Evolutionary conservation across 495 filamentous ascomycete genomes (phyloP), one percentile per base, ranked within the genome.

Genomic region (Lasiosphaeria miniovina): DNA sequence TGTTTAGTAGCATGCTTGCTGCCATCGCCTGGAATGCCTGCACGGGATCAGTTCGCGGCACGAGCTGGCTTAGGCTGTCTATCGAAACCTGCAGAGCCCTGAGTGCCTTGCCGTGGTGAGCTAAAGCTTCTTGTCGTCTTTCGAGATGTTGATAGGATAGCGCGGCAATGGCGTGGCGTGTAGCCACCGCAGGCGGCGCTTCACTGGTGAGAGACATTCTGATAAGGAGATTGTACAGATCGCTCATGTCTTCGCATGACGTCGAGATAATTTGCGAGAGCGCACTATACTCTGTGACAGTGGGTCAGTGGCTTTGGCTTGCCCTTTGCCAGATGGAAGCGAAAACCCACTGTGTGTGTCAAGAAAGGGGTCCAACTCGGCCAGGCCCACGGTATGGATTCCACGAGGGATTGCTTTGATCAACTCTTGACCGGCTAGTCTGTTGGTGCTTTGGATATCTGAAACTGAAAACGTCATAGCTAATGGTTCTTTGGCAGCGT

Each of bases 1-100:
- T 58, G 50, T 61, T 64, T 17, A 67, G 56, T 15, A 67, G 57
- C 61, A 67, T 53, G 55, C 65, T 67, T 24, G 65, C 65, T 1
- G 65, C 65, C 43, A 67, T 61, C 40, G 58, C 15, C 54, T 58
- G 65, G 35, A 67, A 57, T 7, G 52, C 49, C 52, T 61, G 46
- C 14, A 45, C 33, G 11, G 50, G 15, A 4, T 55, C 38, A 1
- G 43, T n/a, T 9, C 43, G 34, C 36, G 33, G 35, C 3, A 8
- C 36, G 45, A 12, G 24, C 31, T 46, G 43, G 7, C 15, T 38
- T 31, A 60, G 40, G 8, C 46, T 41, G n/a, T 56, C 51, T 32
- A 67, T 45, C 6, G 58, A 54, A 8, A 31, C 33, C 41, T 63
- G 59, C 11, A 67, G 54, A 8, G 62, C 55, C 7, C 51, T 41